Base-by-base conservation (phyloP, 345 rosid genomes). In the Linum trigynum region DNA sequence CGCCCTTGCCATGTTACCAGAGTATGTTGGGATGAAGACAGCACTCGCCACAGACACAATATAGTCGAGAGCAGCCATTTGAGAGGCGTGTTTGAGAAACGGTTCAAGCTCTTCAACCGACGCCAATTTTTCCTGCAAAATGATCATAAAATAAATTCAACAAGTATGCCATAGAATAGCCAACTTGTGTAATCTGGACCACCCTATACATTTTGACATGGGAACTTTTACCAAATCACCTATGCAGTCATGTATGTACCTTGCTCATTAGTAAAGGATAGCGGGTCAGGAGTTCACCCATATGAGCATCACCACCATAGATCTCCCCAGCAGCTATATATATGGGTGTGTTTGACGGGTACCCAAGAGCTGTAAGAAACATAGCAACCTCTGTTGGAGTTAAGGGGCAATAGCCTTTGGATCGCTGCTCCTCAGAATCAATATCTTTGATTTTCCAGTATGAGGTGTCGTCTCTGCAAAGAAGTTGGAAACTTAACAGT, bases 1-100 rank as follows among this genome's bases (percentile, higher is more conserved):
- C 65, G 95, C 95, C 75, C 88, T 86, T 0, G 96, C 98, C 98
- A 92, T 89, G 82, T 92, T 89, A 23, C 98, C 98, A n/a, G 89
- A 84, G 78, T 84, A 87, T 1, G 98, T 78, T 0, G 95, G 91
- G 70, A 92, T 80, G 71, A 92, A 92, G 36, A 89, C 91, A 77
- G 87, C 95, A 77, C 98, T 92, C 73, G 84, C 92, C 38, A 87
- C 72, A 0, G 97, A 86, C 45, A 92, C 96, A 79, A 89, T 86
- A 78, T 92, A 92, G 77, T 92, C 98, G 65, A 92, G 92, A 17
- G 95, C 98, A 66, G 98, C 98, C 92, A 89, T 76, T 73, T 92
- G 98, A 68, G 98, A 86, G 37, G 90, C 79, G 71, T 92, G 92
- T 72, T 83, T 73, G 67, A 45, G 69, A 72, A 89, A 89, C 4